Base-by-base conservation (phyloP, 1,139 yeast genomes). In the Taphrina communis region DNA sequence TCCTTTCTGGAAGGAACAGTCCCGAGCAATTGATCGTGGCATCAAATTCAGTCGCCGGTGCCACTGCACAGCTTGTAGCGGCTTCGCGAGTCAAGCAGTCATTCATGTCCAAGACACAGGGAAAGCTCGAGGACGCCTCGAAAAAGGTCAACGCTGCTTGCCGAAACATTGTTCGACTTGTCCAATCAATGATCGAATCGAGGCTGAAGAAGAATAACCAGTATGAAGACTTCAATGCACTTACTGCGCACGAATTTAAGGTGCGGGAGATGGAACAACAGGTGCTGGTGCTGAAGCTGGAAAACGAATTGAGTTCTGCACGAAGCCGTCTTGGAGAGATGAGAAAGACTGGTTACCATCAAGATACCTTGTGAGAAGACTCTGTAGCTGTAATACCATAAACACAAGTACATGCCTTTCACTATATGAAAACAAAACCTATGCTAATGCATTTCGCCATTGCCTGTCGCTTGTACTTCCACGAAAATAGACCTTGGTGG, bases 261-360 rank as follows among this genome's bases (percentile, higher is more conserved):
- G 89, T 96, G 0, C 84, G 86, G 39, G 96, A 93, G 76, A 90
- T 91, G 97, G 96, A 91, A 75, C 97, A 91, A 78, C 97, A 91
- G 77, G 97, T 92, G 14, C 93, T 90, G 77, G 92, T 91, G 60
- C 82, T 91, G 78, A 89, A 90, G 78, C 81, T 91, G 72, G 97
- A 91, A 75, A 90, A 90, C 74, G 85, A 88, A 70, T 81, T 90
- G 73, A 80, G 81, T 66, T 77, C 85, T 12, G 96, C 97, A 0
- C 84, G 97, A 77, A 90, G 89, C 79, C 85, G 90, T 75, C 81
- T 91, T 72, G 96, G 96, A 44, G 96, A 90, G 74, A 91, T 91
- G 72, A 83, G 97, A 78, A 89, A 88, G 78, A 87, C 84, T 31
- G 63, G 70, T n/a, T 70, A 70, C 44, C 68, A 70, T 48, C 63